Evolutionary conservation across 805 yeast genomes (phyloP).

Genomic region (Lachancea thermotolerans): DNA sequence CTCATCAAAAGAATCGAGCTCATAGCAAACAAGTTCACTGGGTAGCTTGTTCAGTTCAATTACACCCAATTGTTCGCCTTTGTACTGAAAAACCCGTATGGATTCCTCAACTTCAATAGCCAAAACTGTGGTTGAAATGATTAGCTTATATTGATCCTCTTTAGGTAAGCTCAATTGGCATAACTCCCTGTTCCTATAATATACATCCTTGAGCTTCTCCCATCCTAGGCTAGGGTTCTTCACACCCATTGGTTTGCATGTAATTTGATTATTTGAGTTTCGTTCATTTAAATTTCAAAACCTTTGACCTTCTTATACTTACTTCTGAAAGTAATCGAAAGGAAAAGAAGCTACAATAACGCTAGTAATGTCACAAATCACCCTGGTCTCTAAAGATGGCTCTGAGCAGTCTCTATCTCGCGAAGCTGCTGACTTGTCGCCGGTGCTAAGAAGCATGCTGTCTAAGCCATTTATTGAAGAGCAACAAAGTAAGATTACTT

Average conservation of each 20-base stretch:
- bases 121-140: slow-evolving; percentile 36
- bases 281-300: not conserved
- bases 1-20: slow-evolving; percentile 18
- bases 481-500: slow-evolving; percentile 44
- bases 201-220: slow-evolving; percentile 72
- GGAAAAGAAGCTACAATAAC: too few species aligned
- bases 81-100: slow-evolving; percentile 35
- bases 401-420: slow-evolving; percentile 52
- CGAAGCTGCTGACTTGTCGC: slow-evolving; percentile 72
- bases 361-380: slow-evolving; percentile 33
- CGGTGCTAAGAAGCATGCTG: slow-evolving; percentile 55
- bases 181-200: slow-evolving; percentile 47
- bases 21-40: slow-evolving; percentile 14
- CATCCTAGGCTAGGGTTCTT: slow-evolving; percentile 48
- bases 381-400: slow-evolving; percentile 68
- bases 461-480: slow-evolving; percentile 53
- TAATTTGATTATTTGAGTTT: not conserved
- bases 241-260: not conserved
- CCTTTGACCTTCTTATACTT: not conserved
- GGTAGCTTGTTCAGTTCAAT: slow-evolving; percentile 11
- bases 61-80: slow-evolving; percentile 20
- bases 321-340: not conserved
- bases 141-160: slow-evolving; percentile 21
- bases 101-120: slow-evolving; percentile 32
- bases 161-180: slow-evolving; percentile 19